Evolutionary conservation across 257 asterid genomes (phyloP).

Genomic region (Coffea eugenioides): DNA sequence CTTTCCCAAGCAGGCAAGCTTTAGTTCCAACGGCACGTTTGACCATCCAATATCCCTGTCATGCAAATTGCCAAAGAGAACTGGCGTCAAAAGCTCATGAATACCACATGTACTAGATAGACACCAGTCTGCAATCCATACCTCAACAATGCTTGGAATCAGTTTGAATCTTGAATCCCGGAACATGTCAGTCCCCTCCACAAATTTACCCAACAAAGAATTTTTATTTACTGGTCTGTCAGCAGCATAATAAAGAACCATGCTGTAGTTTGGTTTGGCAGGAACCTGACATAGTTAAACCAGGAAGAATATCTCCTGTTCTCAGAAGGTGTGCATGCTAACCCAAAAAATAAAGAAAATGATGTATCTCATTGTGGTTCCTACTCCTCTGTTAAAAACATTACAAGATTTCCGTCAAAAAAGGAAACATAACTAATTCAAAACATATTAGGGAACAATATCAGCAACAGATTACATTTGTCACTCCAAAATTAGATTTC

Average conservation of each 20-base stretch:
- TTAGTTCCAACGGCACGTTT: constrained; percentile 99
- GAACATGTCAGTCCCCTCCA: constrained; percentile 79
- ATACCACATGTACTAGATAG: neutral
- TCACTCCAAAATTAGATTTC: neutral
- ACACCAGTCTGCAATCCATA: constrained; percentile 20
- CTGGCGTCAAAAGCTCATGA: neutral
- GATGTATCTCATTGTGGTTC: neutral
- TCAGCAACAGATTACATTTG: neutral
- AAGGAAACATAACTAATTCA: neutral
- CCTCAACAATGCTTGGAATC: constrained; percentile 97
- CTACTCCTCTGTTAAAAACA: neutral
- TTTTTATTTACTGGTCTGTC: constrained; percentile 74
- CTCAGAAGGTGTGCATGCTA: neutral
- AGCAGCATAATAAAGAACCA: constrained; percentile 90
- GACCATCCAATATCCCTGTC: constrained; percentile 99
- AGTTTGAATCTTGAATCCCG: constrained; percentile 98
- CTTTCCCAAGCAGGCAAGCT: constrained; percentile 97
- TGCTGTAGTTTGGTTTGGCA: constrained; percentile 92
- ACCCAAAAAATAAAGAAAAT: neutral
- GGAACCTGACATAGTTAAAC: constrained; percentile 69
- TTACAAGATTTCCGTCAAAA: neutral
- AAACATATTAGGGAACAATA: neutral
- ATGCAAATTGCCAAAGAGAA: neutral
- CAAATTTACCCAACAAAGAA: constrained; percentile 79
- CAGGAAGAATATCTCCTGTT: constrained; percentile 20